Conservation (phyloP, 1,284 basidiomycete genomes). For the Malassezia pachydermatis region DNA sequence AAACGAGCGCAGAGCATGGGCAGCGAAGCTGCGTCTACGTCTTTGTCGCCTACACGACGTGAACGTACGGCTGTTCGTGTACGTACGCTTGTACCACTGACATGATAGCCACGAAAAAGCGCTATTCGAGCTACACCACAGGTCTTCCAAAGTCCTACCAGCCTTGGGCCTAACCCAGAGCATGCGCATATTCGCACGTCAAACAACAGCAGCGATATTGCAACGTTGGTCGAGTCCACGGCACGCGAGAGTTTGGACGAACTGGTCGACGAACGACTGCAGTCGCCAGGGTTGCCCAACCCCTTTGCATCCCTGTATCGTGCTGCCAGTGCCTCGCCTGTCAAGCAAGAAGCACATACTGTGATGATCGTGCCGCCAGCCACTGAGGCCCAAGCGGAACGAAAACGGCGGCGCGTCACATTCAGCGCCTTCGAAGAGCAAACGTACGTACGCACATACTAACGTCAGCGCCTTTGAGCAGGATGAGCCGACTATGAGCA, state of each 20-base stretch:
- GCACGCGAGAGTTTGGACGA: conserved; percentile 3
- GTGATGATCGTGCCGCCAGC: neutral
- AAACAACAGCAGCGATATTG: neutral
- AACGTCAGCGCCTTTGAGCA: conserved; percentile 18
- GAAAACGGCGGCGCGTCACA: conserved; percentile 22
- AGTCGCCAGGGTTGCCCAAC: conserved; percentile 17
- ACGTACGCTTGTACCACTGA: too few relatives aligned
- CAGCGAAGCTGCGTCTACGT: neutral
- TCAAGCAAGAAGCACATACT: conserved; percentile 12
- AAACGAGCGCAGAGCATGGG: conserved; percentile 7
- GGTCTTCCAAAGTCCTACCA: conserved; percentile 34
- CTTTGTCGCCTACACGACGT: neutral
- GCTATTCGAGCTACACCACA: conserved; percentile 34
- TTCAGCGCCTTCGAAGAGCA: conserved; percentile 19
- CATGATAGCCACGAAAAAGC: conserved; percentile 27
- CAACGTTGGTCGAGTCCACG: conserved; percentile 1
- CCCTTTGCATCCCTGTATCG: conserved; percentile 13
- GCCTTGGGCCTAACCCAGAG: conserved; percentile 28
- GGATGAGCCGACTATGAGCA: conserved; percentile 29
- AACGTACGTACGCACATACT: conserved; percentile 7
- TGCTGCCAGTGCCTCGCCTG: conserved; percentile 6
- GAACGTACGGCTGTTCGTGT: neutral
- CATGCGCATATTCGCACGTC: conserved; percentile 7
- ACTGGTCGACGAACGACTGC: conserved; percentile 3
- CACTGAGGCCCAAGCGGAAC: neutral